Evolutionary conservation across 1,284 basidiomycete species (phyloP).

Genomic region (Cryptococcus sp.): DNA sequence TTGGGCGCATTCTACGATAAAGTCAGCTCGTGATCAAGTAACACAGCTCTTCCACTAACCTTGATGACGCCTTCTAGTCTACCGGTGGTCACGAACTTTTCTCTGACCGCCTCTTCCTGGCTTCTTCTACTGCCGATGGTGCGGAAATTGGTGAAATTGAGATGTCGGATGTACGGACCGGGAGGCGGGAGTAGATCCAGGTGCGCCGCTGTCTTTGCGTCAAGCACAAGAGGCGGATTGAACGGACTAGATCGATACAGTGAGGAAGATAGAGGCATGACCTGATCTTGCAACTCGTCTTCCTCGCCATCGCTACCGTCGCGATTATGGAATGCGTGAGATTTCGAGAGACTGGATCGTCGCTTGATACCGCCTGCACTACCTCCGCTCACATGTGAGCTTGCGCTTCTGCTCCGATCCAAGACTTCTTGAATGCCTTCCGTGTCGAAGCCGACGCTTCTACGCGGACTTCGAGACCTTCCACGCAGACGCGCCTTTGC

Average conservation of each 20-base stretch:
- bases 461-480: conserved; percentile 31
- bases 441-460: conserved; percentile 32
- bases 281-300: conserved; percentile 21
- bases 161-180: conserved; percentile 46
- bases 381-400: conserved; percentile 14
- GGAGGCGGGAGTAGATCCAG: conserved; percentile 48
- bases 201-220: conserved; percentile 27
- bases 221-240: conserved; percentile 1
- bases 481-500: conserved; percentile 27
- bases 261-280: conserved; percentile 16
- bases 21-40: conserved; percentile 7
- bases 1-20: conserved; percentile 74
- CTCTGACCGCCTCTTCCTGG: conserved; percentile 82
- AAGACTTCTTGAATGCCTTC: conserved; percentile 41
- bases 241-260: not conserved
- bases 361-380: conserved; percentile 15
- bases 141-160: conserved; percentile 46
- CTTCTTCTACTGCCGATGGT: conserved; percentile 86
- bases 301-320: conserved; percentile 18
- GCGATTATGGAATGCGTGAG: conserved; percentile 25
- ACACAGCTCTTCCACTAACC: conserved; percentile 55
- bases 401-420: conserved; percentile 32
- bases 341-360: conserved; percentile 23
- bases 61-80: conserved; percentile 79
- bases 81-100: conserved; percentile 89